Conservation (phyloP, 1,284 basidiomycete species). For the Pterulicium gracile region DNA sequence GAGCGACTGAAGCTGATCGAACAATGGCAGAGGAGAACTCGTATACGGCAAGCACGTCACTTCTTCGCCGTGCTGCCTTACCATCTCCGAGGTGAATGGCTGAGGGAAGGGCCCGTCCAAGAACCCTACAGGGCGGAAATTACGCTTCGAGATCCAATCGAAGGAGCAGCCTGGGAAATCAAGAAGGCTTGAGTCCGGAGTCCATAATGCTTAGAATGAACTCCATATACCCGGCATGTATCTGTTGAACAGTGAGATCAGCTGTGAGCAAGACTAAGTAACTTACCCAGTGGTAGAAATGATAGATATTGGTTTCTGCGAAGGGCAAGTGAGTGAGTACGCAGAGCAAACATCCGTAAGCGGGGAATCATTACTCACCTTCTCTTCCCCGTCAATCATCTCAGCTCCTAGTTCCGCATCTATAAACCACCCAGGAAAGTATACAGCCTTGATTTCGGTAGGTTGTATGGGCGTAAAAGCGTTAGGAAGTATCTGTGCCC, state of each 20-base stretch:
- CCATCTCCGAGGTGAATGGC: neutral
- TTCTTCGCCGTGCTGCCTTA: neutral
- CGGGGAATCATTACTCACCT: neutral
- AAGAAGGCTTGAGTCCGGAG: neutral
- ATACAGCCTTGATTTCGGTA: neutral
- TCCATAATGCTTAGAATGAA: no score
- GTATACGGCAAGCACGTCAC: neutral
- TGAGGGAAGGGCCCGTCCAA: conserved; percentile 1
- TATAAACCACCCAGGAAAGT: conserved; percentile 1
- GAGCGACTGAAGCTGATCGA: neutral
- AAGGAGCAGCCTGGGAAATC: neutral
- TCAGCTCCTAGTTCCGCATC: neutral
- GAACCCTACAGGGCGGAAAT: neutral
- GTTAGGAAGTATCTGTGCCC: neutral
- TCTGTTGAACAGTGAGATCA: no score
- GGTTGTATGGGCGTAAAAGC: conserved; percentile 1
- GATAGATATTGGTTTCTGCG: neutral
- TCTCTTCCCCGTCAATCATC: neutral
- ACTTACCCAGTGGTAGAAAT: neutral
- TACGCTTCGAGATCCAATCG: conserved; percentile 1
- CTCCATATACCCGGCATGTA: no score
- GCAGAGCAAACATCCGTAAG: neutral
- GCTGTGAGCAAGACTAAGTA: no score
- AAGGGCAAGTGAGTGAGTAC: no score
- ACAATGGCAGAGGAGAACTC: neutral